Percentiles rank a stretch among this genome's conserved stretches.
Evolutionary conservation across 2,329 filamentous ascomycete species (phyloP).

Genomic region (Tothia fuscella): DNA sequence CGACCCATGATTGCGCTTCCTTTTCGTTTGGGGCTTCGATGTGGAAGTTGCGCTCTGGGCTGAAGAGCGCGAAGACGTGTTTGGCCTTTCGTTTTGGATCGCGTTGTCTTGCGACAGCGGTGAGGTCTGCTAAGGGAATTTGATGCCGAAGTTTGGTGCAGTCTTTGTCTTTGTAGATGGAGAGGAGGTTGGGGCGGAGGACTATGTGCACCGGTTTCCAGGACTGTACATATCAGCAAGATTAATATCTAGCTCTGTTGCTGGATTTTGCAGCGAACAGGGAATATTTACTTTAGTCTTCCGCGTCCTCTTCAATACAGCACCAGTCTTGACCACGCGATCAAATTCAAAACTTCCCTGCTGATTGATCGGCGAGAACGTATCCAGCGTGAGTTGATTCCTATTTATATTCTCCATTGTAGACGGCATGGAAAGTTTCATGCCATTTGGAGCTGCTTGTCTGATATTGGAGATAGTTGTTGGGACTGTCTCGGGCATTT

Average conservation of each 20-base stretch:
- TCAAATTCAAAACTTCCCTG: conserved; percentile 96
- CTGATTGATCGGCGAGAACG: conserved; percentile 78
- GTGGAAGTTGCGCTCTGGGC: conserved; percentile 81
- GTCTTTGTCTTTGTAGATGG: conserved; percentile 83
- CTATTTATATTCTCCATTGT: no score
- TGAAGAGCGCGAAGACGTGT: conserved; percentile 86
- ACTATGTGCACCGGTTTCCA: conserved; percentile 90
- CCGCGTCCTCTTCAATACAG: conserved; percentile 75
- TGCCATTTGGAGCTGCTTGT: no score
- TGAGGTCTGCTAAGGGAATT: conserved; percentile 78
- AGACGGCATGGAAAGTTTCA: no score
- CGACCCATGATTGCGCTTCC: conserved; percentile 80
- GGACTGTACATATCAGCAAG: conserved; percentile 50
- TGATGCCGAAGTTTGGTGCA: conserved; percentile 84
- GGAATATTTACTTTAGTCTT: conserved; percentile 68
- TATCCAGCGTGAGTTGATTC: no score
- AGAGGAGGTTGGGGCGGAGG: conserved; percentile 77
- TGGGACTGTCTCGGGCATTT: no score
- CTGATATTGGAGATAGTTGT: no score
- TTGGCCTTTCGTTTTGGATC: conserved; percentile 79
- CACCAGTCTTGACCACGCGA: conserved; percentile 79
- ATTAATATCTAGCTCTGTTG: conserved; percentile 7
- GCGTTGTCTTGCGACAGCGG: conserved; percentile 77
- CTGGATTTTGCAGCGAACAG: neutral
- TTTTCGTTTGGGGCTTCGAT: conserved; percentile 62